phyloP scores from a whole-genome alignment of 148 eudicot genomes.

The Euryodendron excelsum region DNA sequence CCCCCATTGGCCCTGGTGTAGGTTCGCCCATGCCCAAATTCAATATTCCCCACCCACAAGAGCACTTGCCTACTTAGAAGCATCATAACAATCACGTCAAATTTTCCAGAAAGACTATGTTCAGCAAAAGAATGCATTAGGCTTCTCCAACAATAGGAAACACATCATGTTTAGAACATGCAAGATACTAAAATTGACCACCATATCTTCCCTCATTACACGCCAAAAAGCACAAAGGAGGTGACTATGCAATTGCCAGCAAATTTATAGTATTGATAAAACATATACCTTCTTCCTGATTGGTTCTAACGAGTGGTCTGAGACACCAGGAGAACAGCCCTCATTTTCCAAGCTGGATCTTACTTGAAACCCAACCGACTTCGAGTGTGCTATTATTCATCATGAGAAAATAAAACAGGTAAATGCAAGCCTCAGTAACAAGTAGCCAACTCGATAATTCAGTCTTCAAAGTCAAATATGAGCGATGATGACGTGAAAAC shows the following conservation, averaged over 20 bases:
- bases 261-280: neutral
- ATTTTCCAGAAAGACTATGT: neutral
- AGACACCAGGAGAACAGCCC: slow-evolving; percentile 20
- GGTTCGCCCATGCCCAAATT: too few relatives aligned
- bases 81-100: neutral
- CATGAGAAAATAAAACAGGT: neutral
- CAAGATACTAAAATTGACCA: neutral
- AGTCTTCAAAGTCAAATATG: neutral
- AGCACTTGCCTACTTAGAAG: neutral
- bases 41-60: too few relatives aligned
- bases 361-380: slow-evolving; percentile 32
- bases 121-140: neutral
- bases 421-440: neutral
- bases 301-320: slow-evolving; percentile 29
- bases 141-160: neutral
- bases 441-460: neutral
- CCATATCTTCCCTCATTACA: neutral
- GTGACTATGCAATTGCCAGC: neutral
- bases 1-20: too few relatives aligned
- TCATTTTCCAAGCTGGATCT: slow-evolving; percentile 50
- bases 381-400: slow-evolving; percentile 37
- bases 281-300: slow-evolving; percentile 36
- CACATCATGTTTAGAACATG: neutral
- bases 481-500: neutral
- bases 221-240: neutral